Conservation (phyloP, 441 rosid species). For the Corymbia citriodora region DNA sequence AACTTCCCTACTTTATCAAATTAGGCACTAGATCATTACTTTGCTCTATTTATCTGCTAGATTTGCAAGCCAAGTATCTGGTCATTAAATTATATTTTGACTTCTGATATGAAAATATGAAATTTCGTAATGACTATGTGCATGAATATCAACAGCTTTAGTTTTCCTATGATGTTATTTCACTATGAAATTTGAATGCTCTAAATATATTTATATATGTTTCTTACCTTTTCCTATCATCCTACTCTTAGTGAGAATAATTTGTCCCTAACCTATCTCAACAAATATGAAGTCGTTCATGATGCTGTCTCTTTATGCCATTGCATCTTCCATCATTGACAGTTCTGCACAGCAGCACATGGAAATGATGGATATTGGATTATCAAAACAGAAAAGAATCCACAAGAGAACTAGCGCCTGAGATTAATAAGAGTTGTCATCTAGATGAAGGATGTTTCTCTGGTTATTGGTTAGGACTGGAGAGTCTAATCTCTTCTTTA, state of each 20-base stretch:
- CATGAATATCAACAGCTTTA: not conserved
- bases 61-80: not conserved
- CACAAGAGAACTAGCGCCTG: not conserved
- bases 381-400: not conserved
- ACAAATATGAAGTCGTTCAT: not conserved
- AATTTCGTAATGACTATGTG: not conserved
- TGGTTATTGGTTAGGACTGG: conserved; percentile 13
- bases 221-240: not conserved
- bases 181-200: not conserved
- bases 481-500: conserved; percentile 11
- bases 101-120: not conserved
- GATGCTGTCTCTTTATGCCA: not conserved
- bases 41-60: not conserved
- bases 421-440: not conserved
- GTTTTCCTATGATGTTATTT: not conserved
- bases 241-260: not conserved
- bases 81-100: not conserved
- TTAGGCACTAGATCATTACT: not conserved
- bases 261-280: not conserved
- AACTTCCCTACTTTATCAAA: not conserved
- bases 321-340: not conserved
- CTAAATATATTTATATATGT: not conserved
- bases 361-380: not conserved
- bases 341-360: not conserved
- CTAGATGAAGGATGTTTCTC: conserved; percentile 21